These are phyloP conservation scores for Clarireedia sp. DNA, from an alignment of 2,329 filamentous ascomycete species.

Conservation along the genomic window DNA sequence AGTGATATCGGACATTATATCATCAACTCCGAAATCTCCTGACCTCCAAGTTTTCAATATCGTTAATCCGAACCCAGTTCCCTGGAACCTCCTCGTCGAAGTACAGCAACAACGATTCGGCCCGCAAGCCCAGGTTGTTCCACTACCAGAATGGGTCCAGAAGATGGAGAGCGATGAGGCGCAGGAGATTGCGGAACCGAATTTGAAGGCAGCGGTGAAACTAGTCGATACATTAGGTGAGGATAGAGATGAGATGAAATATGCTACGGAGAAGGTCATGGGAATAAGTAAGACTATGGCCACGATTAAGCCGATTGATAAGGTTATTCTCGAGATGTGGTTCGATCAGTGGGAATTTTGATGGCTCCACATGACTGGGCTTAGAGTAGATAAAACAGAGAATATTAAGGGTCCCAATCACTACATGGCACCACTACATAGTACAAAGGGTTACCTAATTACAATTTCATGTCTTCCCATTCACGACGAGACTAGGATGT, in stretches of 20 bases:
- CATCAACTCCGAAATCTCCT: background rate
- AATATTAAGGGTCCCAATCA: too few species aligned
- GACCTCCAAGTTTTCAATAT: background rate
- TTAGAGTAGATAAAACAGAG: too few species aligned
- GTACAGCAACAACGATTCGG: background rate
- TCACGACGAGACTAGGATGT: constrained; percentile 27
- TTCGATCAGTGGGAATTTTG: background rate
- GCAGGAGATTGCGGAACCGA: background rate
- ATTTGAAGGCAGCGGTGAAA: background rate
- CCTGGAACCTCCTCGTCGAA: background rate
- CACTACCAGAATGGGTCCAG: background rate
- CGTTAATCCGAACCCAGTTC: background rate
- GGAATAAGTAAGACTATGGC: background rate
- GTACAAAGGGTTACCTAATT: too few species aligned
- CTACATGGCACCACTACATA: too few species aligned
- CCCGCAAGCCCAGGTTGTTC: background rate
- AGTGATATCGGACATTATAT: background rate
- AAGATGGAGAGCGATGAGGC: background rate
- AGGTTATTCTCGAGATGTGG: background rate
- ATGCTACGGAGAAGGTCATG: background rate
- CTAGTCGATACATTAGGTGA: background rate
- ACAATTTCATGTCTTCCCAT: too few species aligned
- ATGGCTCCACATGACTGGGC: background rate
- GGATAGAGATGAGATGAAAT: background rate
- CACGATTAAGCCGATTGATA: background rate